These are phyloP conservation scores for Phytophthora kernoviae DNA, from an alignment of 352 stramenopile genomes.

Conservation along the genomic window DNA sequence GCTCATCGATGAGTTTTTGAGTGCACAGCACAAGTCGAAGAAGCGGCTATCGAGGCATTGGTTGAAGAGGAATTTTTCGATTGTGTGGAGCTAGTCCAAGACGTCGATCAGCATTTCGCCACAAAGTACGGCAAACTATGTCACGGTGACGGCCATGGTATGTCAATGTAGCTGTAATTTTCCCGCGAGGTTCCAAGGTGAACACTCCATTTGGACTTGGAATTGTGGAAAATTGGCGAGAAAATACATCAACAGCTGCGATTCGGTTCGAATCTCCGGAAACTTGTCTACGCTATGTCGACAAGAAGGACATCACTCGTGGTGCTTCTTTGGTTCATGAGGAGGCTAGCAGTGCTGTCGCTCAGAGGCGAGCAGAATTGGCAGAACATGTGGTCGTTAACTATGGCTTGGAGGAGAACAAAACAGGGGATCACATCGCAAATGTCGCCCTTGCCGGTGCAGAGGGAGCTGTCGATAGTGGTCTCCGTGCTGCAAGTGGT, in stretches of 20 bases:
- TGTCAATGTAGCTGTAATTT: constrained; percentile 27
- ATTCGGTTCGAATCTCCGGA: constrained; percentile 46
- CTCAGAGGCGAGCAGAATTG: constrained; percentile 51
- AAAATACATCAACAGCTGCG: constrained; percentile 38
- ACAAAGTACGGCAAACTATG: constrained; percentile 26
- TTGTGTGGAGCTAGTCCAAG: constrained; percentile 65
- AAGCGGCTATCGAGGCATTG: constrained; percentile 60
- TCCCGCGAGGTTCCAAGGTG: constrained; percentile 59
- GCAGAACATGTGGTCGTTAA: constrained; percentile 57
- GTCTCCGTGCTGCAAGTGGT: constrained; percentile 69
- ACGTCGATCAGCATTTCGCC: constrained; percentile 53
- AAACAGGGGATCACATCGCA: constrained; percentile 40
- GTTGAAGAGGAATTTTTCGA: constrained; percentile 87
- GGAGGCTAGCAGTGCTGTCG: constrained; percentile 29
- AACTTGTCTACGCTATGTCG: constrained; percentile 53
- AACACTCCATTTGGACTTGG: constrained; percentile 71
- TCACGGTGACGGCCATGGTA: constrained; percentile 5
- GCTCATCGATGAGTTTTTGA: constrained; percentile 83
- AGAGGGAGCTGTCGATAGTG: constrained; percentile 74
- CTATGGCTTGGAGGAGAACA: constrained; percentile 56
- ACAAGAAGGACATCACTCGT: constrained; percentile 59
- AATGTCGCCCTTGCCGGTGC: constrained; percentile 63
- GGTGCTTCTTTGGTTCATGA: constrained; percentile 50
- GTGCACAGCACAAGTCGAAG: constrained; percentile 55
- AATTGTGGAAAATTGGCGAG: constrained; percentile 51